Conservation (phyloP, 345 rosid species). For the Syzygium grande region DNA sequence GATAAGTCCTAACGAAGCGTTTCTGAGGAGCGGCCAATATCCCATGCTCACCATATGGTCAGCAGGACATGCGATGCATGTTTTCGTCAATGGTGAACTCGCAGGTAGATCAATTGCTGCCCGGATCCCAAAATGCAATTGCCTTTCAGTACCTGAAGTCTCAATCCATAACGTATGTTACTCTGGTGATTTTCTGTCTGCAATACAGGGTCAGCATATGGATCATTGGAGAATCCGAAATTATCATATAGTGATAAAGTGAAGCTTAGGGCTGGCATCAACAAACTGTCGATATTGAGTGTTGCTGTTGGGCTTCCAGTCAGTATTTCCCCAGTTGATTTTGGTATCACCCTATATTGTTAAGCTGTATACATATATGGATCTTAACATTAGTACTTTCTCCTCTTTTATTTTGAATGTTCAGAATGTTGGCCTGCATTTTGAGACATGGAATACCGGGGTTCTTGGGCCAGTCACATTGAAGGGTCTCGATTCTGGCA, state of each 20-base stretch:
- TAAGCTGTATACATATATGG: background rate
- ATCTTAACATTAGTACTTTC: background rate
- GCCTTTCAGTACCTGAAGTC: background rate
- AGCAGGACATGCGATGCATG: slow-evolving; percentile 73
- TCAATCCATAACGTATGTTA: background rate
- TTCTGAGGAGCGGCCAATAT: slow-evolving; percentile 50
- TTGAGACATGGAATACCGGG: slow-evolving; percentile 75
- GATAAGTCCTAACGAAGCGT: slow-evolving; percentile 39
- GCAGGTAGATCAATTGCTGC: slow-evolving; percentile 6
- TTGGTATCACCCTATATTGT: background rate
- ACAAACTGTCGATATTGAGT: slow-evolving; percentile 75
- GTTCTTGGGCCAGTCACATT: slow-evolving; percentile 78
- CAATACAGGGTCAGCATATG: slow-evolving; percentile 58
- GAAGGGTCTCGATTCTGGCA: slow-evolving; percentile 60
- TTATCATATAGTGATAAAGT: slow-evolving; percentile 56
- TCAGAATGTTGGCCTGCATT: slow-evolving; percentile 79
- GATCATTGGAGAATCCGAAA: slow-evolving; percentile 46
- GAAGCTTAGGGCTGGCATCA: slow-evolving; percentile 63
- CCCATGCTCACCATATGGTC: slow-evolving; percentile 60
- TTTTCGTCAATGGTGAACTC: slow-evolving; percentile 68
- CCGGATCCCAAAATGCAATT: background rate
- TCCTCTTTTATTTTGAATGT: background rate
- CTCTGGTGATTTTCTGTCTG: background rate
- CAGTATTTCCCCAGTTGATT: slow-evolving; percentile 1
- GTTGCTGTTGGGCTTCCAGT: slow-evolving; percentile 84